Evolutionary conservation across 2,329 filamentous ascomycete species (phyloP), one percentile per base, ranked within the genome.

Genomic region (Hortaea werneckii): DNA sequence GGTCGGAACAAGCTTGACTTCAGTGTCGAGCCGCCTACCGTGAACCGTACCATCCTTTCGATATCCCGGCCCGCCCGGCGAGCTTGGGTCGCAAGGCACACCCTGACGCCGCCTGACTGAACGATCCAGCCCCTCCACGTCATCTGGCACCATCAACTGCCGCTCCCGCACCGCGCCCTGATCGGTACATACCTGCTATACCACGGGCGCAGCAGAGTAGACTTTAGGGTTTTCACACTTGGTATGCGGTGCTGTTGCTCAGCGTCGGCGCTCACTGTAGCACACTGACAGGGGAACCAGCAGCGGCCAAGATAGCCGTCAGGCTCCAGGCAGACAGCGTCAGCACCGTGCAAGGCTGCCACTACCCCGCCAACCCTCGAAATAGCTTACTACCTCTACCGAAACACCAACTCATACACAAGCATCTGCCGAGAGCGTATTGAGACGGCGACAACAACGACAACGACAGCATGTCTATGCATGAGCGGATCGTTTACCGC

Each of bases 401-500:
- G 20, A 20, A 20, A 20, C 20, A 20, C 20, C 20, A 20, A 20
- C 20, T 20, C 20, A 20, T 20, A 20, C 20, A 20, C 4, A 20
- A 20, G 32, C 32, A 35, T 9, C 32, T 9, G 32, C 32, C 32
- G n/a, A 35, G 9, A 35, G n/a, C 32, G 4, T 4, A 35, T 9
- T n/a, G 32, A 35, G 9, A 35, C 32, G 32, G 4, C 32, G 8
- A 35, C 4, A 35, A 9, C n/a, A 4, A 35, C 8, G n/a, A 35
- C 4, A n/a, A n/a, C 39, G 39, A 20, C 48, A 50, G 12, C n/a
- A 51, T 51, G 69, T 73, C 70, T 37, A 65, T 67, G 20, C 54
- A 58, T 34, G 56, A 54, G 40, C 55, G 59, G 32, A 51, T 59
- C 58, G 60, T 71, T 53, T 69, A 67, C 59, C 67, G 62, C 49